These are phyloP conservation scores for Botrytis fragariae DNA, from an alignment of 2,329 filamentous ascomycete species.

Conservation along the genomic window DNA sequence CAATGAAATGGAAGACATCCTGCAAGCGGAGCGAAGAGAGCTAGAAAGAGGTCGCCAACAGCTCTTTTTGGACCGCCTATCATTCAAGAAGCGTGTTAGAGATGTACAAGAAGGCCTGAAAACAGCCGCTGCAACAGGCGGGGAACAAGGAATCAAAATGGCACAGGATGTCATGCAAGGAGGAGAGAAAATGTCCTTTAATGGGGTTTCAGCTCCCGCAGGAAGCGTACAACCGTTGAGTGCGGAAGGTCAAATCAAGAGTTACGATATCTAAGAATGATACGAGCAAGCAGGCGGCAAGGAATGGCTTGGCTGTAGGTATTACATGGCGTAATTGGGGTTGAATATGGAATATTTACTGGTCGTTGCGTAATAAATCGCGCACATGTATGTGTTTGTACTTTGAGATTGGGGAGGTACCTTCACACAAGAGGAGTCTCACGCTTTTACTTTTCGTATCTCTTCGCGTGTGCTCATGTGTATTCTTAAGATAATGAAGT, in stretches of 20 bases:
- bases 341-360: slow-evolving; percentile 32
- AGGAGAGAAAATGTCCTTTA: slow-evolving; percentile 52
- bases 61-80: slow-evolving; percentile 85
- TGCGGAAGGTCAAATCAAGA: slow-evolving; percentile 53
- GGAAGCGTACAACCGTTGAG: slow-evolving; percentile 54
- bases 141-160: slow-evolving; percentile 39
- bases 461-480: slow-evolving; percentile 1
- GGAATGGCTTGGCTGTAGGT: slow-evolving; percentile 18
- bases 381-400: slow-evolving; percentile 12
- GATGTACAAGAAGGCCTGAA: slow-evolving; percentile 77
- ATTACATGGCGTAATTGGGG: slow-evolving; percentile 32
- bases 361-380: slow-evolving; percentile 13
- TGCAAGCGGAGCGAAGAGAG: slow-evolving; percentile 89
- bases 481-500: slow-evolving; percentile 21
- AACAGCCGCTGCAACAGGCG: slow-evolving; percentile 43
- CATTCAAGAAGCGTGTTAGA: slow-evolving; percentile 83
- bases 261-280: slow-evolving; percentile 37
- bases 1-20: slow-evolving; percentile 87
- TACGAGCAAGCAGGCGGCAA: slow-evolving; percentile 16
- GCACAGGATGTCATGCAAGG: slow-evolving; percentile 38
- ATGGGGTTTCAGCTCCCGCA: slow-evolving; percentile 43
- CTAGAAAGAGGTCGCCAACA: slow-evolving; percentile 89
- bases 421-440: slow-evolving; percentile 12
- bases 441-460: slow-evolving; percentile 7
- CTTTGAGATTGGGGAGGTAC: slow-evolving; percentile 2